Base-by-base conservation (phyloP, 164 flowering plant genomes). In the Chimonanthus praecox region DNA sequence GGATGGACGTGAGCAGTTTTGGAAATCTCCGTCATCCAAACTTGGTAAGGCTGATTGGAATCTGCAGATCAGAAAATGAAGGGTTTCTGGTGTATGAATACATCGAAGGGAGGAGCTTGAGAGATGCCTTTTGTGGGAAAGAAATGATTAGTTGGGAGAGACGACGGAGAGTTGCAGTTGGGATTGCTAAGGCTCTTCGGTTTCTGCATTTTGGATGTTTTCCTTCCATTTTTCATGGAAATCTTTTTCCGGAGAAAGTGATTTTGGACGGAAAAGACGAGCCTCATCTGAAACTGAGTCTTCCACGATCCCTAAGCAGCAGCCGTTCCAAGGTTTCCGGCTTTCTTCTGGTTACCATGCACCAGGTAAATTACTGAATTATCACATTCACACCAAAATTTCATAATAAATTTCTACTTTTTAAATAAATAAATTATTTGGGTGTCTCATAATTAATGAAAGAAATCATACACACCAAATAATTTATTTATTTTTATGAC, bases 1-100 rank as follows among this genome's bases (percentile, higher is more conserved):
- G 89, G 92, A 46, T 67, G 2, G 87, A 86, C 11, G 62, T 85
- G 4, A 50, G 20, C 0, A 77, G 83, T 64, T 48, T 84, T 0
- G 89, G 90, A 2, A 87, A 79, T 75, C 48, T 87, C 51, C 73
- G 64, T 45, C 94, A 90, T 73, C 86, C 83, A 3, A 89, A 92
- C 73, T 68, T 88, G 0, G 83, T 84, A 4, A 86, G 77, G 51
- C 33, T 89, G 49, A 43, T 87, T 3, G 98, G 87, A 47, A 72
- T 77, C 1, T 90, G 90, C 61, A 74, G 75, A 64, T 54, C 15
- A 10, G 87, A 88, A 0, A 83, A 83, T 18, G 84, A 87, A 72
- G 76, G 84, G 0, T 73, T 78, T 71, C 75, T 94, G 65, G 70
- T 94, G 16, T 83, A 81, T 51, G 89, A 90, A 73, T 74, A 73